Evolutionary conservation across 768 basidiomycete species (phyloP).

Genomic region (Mrakia blollopis): DNA sequence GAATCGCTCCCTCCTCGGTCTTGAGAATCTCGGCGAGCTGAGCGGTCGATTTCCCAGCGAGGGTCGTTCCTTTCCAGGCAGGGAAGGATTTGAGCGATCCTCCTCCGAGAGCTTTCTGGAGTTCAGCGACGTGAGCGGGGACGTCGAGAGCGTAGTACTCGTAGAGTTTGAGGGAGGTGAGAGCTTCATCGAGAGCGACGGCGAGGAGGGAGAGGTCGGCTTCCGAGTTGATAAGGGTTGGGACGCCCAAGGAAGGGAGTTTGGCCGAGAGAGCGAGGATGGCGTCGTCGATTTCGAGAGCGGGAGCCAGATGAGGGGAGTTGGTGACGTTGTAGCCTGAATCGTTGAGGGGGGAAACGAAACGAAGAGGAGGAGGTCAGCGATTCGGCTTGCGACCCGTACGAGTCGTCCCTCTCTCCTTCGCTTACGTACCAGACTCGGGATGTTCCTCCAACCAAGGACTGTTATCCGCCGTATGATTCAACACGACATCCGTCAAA

Average conservation of each 20-base stretch:
- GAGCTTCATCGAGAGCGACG: slow-evolving; percentile 55
- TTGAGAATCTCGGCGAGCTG: slow-evolving; percentile 64
- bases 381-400: not conserved
- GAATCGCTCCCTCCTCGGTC: slow-evolving; percentile 51
- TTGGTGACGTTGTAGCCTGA: slow-evolving; percentile 84
- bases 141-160: slow-evolving; percentile 89
- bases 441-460: slow-evolving; percentile 89
- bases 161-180: slow-evolving; percentile 71
- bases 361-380: not conserved
- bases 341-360: too few species aligned
- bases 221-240: slow-evolving; percentile 60
- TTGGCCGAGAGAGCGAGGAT: slow-evolving; percentile 72
- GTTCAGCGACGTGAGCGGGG: slow-evolving; percentile 56
- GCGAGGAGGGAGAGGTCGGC: slow-evolving; percentile 66
- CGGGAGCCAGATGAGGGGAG: slow-evolving; percentile 86
- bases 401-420: not conserved
- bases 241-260: slow-evolving; percentile 63
- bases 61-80: slow-evolving; percentile 37
- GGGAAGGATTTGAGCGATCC: slow-evolving; percentile 40
- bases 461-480: slow-evolving; percentile 94
- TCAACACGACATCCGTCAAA: slow-evolving; percentile 91
- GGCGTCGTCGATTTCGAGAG: slow-evolving; percentile 82
- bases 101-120: slow-evolving; percentile 58
- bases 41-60: slow-evolving; percentile 57
- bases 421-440: slow-evolving; percentile 68